phyloP scores from a whole-genome alignment of 306 rosid genomes.

The Medicago arabica region DNA sequence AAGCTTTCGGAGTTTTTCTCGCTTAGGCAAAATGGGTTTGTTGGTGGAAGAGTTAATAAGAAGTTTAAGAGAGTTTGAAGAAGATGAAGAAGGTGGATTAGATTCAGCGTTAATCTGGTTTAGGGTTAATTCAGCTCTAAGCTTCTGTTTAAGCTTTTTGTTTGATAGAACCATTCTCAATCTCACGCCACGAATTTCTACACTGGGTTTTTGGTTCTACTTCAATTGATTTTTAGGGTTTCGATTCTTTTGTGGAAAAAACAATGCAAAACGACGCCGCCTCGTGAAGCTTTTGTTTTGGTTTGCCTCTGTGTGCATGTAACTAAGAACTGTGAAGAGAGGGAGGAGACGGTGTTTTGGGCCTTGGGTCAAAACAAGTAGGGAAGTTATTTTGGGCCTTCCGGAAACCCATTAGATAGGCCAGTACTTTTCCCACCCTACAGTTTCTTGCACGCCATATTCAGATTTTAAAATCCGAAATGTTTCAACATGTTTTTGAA shows the following conservation, averaged over 20 bases:
- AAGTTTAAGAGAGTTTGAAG: conserved; percentile 52
- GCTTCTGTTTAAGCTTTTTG: conserved; percentile 77
- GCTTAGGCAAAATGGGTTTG: conserved; percentile 72
- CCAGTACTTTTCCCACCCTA: no score
- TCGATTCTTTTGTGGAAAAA: not conserved
- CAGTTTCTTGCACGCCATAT: no score
- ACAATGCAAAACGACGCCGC: conserved; percentile 34
- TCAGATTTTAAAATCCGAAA: no score
- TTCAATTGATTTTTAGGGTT: conserved; percentile 18
- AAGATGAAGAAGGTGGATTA: conserved; percentile 30
- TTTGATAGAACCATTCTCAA: conserved; percentile 84
- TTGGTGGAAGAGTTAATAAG: conserved; percentile 55
- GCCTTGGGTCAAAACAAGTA: not conserved
- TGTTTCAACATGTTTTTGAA: no score
- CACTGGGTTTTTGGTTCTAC: not conserved
- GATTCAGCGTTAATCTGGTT: conserved; percentile 23
- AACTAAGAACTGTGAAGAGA: not conserved
- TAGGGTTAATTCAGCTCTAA: conserved; percentile 58
- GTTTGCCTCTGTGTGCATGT: not conserved
- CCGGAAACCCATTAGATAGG: no score
- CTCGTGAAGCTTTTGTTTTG: not conserved
- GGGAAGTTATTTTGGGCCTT: no score
- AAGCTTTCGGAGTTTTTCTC: conserved; percentile 68
- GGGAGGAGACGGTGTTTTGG: not conserved
- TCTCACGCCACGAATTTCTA: not conserved